Evolutionary conservation across 108 stramenopile genomes (phyloP).

Genomic region (Fistulifera solaris): DNA sequence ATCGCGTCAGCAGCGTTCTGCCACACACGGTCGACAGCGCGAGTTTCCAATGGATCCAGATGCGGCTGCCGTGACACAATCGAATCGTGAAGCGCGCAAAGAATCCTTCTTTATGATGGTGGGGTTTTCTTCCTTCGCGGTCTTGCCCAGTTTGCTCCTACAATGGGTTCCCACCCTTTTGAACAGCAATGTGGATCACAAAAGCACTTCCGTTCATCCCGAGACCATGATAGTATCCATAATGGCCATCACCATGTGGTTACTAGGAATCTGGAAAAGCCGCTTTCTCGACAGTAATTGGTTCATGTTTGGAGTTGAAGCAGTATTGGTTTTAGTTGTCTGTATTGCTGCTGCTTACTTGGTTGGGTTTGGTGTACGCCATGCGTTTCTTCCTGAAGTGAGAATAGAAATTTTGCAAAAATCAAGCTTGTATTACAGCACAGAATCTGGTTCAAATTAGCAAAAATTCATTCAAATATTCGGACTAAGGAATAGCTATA

Average conservation of each 20-base stretch:
- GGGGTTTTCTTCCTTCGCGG: conserved; percentile 50
- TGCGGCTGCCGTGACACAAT: conserved; percentile 14
- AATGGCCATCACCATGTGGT: conserved; percentile 32
- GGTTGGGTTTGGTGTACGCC: conserved; percentile 15
- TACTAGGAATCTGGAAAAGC: conserved; percentile 73
- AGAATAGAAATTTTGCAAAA: too few species aligned
- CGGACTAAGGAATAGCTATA: too few species aligned
- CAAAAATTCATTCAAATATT: too few species aligned
- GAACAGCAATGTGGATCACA: neutral
- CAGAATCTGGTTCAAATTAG: too few species aligned
- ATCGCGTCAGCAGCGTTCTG: conserved; percentile 1
- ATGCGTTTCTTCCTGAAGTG: neutral
- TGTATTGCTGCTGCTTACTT: conserved; percentile 38
- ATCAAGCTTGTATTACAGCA: too few species aligned
- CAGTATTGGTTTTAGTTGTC: conserved; percentile 40
- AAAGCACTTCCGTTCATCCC: neutral
- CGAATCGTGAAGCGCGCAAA: conserved; percentile 36
- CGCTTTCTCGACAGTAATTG: conserved; percentile 43
- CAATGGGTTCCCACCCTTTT: conserved; percentile 17
- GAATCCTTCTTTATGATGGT: conserved; percentile 71
- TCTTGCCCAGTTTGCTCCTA: conserved; percentile 49
- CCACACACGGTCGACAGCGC: conserved; percentile 20
- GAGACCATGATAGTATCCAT: neutral
- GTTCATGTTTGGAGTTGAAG: conserved; percentile 50
- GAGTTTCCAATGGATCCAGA: conserved; percentile 23